Conservation (phyloP, 2,329 filamentous ascomycete species). For the Cytospora schulzeri region DNA sequence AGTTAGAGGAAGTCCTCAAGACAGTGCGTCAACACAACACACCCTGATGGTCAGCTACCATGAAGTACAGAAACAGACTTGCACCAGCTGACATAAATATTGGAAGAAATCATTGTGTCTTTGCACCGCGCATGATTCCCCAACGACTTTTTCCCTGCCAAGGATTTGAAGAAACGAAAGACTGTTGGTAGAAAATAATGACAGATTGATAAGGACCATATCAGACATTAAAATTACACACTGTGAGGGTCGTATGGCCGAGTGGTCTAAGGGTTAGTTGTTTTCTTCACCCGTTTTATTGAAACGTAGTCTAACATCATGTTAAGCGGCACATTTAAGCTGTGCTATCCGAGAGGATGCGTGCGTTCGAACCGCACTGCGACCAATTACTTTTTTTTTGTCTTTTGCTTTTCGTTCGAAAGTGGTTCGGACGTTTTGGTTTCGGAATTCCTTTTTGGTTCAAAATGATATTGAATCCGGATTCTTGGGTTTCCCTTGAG, state of each 20-base stretch:
- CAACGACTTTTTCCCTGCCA: neutral
- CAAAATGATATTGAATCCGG: neutral
- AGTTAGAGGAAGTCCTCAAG: neutral
- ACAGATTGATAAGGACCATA: neutral
- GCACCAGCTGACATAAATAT: too few relatives aligned
- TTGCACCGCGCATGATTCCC: neutral
- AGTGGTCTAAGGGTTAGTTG: constrained; percentile 5
- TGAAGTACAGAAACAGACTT: neutral
- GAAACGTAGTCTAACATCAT: constrained; percentile 16
- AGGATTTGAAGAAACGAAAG: too few relatives aligned
- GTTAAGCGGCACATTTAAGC: constrained; percentile 27
- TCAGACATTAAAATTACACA: neutral
- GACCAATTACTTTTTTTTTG: constrained; percentile 16
- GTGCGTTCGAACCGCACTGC: constrained; percentile 29
- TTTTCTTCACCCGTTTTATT: neutral
- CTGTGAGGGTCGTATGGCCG: constrained; percentile 24
- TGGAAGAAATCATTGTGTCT: neutral
- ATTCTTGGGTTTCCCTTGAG: neutral
- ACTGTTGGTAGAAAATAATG: neutral
- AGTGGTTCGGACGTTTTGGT: neutral
- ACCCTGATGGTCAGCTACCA: neutral
- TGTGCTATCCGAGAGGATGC: constrained; percentile 28
- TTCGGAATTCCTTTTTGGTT: neutral
- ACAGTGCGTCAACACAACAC: neutral
- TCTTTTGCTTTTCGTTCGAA: neutral